Evolutionary conservation across 495 filamentous ascomycete genomes (phyloP).

Genomic region (Lasiosphaeria miniovina): DNA sequence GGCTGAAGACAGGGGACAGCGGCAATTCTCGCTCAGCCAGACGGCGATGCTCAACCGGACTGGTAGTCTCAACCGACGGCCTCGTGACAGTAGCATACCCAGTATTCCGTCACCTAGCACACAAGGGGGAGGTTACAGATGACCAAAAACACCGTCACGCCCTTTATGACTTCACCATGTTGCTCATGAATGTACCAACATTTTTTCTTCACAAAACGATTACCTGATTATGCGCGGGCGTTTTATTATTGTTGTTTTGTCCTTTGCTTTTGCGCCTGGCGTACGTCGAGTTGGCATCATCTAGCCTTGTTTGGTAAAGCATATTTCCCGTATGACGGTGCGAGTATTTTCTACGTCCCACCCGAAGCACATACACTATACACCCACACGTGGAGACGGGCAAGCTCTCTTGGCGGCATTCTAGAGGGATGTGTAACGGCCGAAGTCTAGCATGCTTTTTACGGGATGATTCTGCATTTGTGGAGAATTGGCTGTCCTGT

Average conservation of each 20-base stretch:
- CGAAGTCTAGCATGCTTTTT: neutral
- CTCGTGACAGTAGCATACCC: slow-evolving; percentile 37
- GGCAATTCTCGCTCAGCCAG: slow-evolving; percentile 41
- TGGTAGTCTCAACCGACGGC: slow-evolving; percentile 41
- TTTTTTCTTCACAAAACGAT: slow-evolving; percentile 1
- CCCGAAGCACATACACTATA: neutral
- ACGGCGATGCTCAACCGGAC: slow-evolving; percentile 39
- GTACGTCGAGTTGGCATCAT: no score
- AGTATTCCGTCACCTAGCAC: slow-evolving; percentile 15
- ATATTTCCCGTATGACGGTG: neutral
- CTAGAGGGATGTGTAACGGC: neutral
- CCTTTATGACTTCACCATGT: slow-evolving; percentile 19
- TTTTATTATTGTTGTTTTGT: slow-evolving; percentile 6
- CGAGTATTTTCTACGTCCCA: neutral
- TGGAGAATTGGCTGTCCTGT: neutral
- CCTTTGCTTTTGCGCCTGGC: neutral
- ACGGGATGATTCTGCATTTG: neutral
- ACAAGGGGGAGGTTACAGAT: slow-evolving; percentile 24
- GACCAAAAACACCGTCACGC: slow-evolving; percentile 18
- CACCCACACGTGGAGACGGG: neutral
- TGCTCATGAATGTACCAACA: slow-evolving; percentile 26
- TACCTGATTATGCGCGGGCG: slow-evolving; percentile 14
- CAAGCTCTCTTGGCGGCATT: neutral
- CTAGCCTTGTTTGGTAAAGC: no score
- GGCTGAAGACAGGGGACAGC: slow-evolving; percentile 40